These are phyloP conservation scores for Ascobolus immersus DNA, from an alignment of 495 filamentous ascomycete species.

Conservation along the genomic window DNA sequence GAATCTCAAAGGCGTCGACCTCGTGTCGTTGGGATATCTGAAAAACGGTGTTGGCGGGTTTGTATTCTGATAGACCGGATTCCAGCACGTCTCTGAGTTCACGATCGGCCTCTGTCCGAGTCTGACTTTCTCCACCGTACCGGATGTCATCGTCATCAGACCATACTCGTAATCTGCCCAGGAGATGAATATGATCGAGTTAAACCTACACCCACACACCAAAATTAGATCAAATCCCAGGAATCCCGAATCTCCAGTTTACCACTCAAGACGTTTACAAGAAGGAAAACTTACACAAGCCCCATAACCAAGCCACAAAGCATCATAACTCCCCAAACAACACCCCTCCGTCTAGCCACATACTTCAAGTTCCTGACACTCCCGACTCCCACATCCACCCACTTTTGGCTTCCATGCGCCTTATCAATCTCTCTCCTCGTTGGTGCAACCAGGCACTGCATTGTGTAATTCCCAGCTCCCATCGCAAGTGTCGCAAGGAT, in stretches of 20 bases:
- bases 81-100: no score
- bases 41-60: no score
- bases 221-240: no score
- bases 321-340: conserved; percentile 1
- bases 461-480: conserved; percentile 3
- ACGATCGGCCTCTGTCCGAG: no score
- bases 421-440: conserved; percentile 1
- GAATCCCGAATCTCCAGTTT: neutral
- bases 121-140: no score
- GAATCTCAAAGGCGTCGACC: no score
- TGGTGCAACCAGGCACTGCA: conserved; percentile 3
- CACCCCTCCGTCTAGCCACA: neutral
- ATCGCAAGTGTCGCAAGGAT: neutral
- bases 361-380: conserved; percentile 3
- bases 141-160: no score
- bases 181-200: conserved; percentile 2
- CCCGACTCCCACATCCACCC: conserved; percentile 5
- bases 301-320: conserved; percentile 2
- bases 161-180: no score
- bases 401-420: conserved; percentile 3
- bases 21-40: no score
- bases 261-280: no score
- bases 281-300: conserved; percentile 1
- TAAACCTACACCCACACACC: neutral
- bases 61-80: no score